A percentile compares a stretch with the other conserved stretches of the same genome.
These are phyloP conservation scores for Lichenothelia convexa DNA, from an alignment of 495 filamentous ascomycete species.

Conservation along the genomic window DNA sequence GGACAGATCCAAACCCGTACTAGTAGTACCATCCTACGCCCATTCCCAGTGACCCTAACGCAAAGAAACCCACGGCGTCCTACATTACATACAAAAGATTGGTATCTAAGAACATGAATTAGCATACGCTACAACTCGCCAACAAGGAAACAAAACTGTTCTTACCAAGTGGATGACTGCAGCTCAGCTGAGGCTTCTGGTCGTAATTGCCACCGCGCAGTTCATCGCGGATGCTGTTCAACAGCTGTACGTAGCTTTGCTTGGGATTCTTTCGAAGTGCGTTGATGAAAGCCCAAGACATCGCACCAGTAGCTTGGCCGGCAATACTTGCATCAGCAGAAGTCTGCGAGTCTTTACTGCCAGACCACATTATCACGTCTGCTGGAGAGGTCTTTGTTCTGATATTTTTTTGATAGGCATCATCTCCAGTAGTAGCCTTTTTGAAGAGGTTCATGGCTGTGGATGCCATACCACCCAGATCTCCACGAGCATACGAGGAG, in stretches of 20 bases:
- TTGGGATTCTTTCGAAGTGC: slow-evolving; percentile 93
- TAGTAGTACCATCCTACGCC: no score
- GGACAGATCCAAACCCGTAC: no score
- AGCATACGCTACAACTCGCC: background rate
- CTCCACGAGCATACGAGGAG: slow-evolving; percentile 74
- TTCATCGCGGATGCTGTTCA: slow-evolving; percentile 92
- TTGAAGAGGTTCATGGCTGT: slow-evolving; percentile 80
- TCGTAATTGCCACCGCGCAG: slow-evolving; percentile 61
- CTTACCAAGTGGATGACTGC: slow-evolving; percentile 88
- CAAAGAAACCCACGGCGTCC: slow-evolving; percentile 13
- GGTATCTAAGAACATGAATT: slow-evolving; percentile 10
- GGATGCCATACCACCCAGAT: slow-evolving; percentile 64
- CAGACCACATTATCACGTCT: slow-evolving; percentile 95
- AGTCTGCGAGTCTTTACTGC: slow-evolving; percentile 91
- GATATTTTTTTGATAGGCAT: slow-evolving; percentile 58
- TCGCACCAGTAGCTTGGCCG: slow-evolving; percentile 85
- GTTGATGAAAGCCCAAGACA: slow-evolving; percentile 94
- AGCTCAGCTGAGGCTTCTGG: slow-evolving; percentile 93
- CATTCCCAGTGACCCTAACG: background rate
- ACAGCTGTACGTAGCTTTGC: slow-evolving; percentile 88
- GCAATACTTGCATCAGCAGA: slow-evolving; percentile 52
- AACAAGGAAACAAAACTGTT: no score
- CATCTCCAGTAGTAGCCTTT: slow-evolving; percentile 73
- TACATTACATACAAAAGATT: slow-evolving; percentile 20
- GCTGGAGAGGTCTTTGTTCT: slow-evolving; percentile 87